Evolutionary conservation across 306 rosid species (phyloP), one percentile per base, ranked within the genome.

Genomic region (Gastrolobium villosum): DNA sequence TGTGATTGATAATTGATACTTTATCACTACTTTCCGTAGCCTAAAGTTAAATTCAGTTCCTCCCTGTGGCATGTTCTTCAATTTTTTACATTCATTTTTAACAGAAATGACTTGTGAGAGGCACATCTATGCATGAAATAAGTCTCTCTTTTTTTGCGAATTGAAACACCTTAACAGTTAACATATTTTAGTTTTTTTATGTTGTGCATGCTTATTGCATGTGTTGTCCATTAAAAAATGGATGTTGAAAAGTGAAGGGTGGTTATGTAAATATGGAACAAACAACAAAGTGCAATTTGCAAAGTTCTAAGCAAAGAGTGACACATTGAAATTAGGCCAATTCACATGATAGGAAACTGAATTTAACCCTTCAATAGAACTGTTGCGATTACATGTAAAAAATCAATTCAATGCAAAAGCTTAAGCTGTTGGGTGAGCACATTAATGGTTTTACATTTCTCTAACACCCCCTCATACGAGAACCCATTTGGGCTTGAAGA

Each of bases 131-230:
- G 10, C 55, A 13, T 26, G 4, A 62, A 37, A 30, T 20, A 15
- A 15, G 5, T 62, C 41, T 20, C n/a, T n/a, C n/a, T 41, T 36
- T 49, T 10, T 10, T 10, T 10, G 44, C 26, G 59, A 0, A 1
- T 31, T 59, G 44, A 43, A 45, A n/a, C 78, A n/a, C 30, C 28
- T 13, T 6, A 73, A 59, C n/a, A n/a, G n/a, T n/a, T n/a, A n/a
- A n/a, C n/a, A 43, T 45, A 13, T 46, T 1, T 10, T 37, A 39
- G 30, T 59, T 26, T 52, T 43, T 26, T 52, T 43, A 13, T 46
- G 5, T 41, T 56, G 55, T 49, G n/a, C 37, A 10, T 72, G 65
- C 7, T 37, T 5, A 10, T 34, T 35, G 34, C 61, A n/a, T 70
- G 61, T 43, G 3, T 32, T 65, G 34, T 70, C 35, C 48, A 9